These are phyloP conservation scores for Exserohilum turcica DNA, from an alignment of 2,329 filamentous ascomycete genomes.

Conservation along the genomic window DNA sequence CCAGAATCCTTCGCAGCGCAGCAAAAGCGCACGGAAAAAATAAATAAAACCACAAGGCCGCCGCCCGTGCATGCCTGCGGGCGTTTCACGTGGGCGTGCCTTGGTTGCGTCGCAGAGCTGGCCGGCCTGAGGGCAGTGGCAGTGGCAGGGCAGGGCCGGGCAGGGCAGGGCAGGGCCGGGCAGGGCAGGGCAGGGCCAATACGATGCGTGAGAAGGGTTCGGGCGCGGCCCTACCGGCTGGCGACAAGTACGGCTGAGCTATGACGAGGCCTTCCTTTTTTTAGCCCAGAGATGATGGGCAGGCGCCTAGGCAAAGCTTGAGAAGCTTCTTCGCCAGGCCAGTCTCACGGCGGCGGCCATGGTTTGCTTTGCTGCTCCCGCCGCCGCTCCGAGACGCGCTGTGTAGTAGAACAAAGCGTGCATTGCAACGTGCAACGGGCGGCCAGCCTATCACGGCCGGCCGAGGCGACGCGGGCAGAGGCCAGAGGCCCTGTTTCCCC, in stretches of 20 bases:
- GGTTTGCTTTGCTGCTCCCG: not conserved
- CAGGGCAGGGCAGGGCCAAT: too few species aligned
- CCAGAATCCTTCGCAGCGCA: not conserved
- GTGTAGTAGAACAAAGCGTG: constrained; percentile 14
- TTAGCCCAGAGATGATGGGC: not conserved
- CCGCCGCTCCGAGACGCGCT: constrained; percentile 15
- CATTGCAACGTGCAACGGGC: constrained; percentile 2
- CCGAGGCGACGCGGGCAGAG: not conserved
- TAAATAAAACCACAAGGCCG: not conserved
- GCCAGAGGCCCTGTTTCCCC: not conserved
- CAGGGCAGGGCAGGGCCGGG: too few species aligned
- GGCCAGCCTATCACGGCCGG: constrained; percentile 14
- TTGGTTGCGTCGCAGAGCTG: not conserved
- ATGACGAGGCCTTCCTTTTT: constrained; percentile 7
- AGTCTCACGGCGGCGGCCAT: not conserved
- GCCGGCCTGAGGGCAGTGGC: too few species aligned
- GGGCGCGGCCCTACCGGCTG: too few species aligned
- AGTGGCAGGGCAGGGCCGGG: too few species aligned
- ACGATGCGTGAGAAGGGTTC: too few species aligned
- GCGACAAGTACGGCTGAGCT: constrained; percentile 3
- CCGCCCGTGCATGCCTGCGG: not conserved
- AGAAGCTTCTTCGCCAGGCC: constrained; percentile 7
- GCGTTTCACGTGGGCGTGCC: not conserved
- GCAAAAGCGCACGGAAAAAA: not conserved
- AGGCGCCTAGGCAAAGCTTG: constrained; percentile 8